Percentiles rank a stretch among this genome's conserved stretches.
These are phyloP conservation scores for Ophiostoma australiae DNA, from an alignment of 2,329 filamentous ascomycete species.

Conservation along the genomic window DNA sequence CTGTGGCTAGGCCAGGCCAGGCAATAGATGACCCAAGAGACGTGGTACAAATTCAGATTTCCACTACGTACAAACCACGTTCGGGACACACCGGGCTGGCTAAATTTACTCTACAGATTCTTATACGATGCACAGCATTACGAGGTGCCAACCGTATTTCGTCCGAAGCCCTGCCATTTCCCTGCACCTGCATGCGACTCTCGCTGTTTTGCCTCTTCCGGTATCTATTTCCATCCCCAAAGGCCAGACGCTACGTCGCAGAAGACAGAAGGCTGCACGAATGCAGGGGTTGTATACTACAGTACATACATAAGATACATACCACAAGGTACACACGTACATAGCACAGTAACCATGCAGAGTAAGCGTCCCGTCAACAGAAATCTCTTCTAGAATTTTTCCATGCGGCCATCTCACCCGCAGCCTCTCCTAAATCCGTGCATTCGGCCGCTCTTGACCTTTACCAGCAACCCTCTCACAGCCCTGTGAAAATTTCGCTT, in stretches of 20 bases:
- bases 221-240: neutral
- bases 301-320: too few relatives aligned
- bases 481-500: neutral
- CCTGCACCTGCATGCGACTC: neutral
- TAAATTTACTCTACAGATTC: neutral
- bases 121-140: neutral
- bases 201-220: constrained; percentile 10
- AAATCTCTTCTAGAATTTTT: constrained; percentile 9
- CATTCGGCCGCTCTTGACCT: neutral
- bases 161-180: neutral
- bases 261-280: neutral
- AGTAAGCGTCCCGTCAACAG: neutral
- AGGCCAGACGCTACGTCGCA: neutral
- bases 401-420: neutral
- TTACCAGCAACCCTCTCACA: neutral
- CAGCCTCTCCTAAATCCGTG: constrained; percentile 1
- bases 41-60: too few relatives aligned
- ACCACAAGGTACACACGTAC: too few relatives aligned
- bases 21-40: neutral
- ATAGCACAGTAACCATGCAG: neutral
- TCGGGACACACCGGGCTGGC: neutral
- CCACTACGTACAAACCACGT: neutral
- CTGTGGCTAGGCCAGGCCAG: neutral
- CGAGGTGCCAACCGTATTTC: neutral
- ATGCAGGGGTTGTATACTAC: constrained; percentile 3